Evolutionary conservation across 2,329 filamentous ascomycete species (phyloP), one percentile per base, ranked within the genome.

Genomic region (Exophiala sp.): DNA sequence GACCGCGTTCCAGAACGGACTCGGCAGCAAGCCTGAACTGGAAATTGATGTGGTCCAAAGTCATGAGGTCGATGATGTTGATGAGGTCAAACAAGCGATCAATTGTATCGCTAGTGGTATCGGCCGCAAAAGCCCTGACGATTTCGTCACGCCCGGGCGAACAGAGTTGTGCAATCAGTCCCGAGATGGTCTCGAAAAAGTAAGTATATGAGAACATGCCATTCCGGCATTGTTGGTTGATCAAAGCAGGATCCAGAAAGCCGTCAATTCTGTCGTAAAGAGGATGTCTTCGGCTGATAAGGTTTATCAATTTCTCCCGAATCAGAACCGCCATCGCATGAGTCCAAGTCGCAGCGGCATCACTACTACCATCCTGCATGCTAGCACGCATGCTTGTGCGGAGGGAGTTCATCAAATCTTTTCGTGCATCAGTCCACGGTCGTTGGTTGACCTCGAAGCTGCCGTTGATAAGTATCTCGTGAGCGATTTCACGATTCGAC

Each of bases 301-400:
- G 76, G 24, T 79, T 77, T 36, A 85, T 66, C 20, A 86, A 71
- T 62, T 84, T 84, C 47, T 78, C 78, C 44, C 81, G 77, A 41
- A 86, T 80, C 57, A 85, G 82, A 42, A 84, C 80, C n/a, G 82
- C 83, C 74, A 85, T 84, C n/a, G 81, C 80, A 18, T 82, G 75
- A 12, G 81, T 85, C 83, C 83, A 86, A 14, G 75, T 68, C 3
- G 77, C 75, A 14, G 78, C 48, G 79, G 72, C 14, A 79, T 81
- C 24, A 76, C 72, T 59, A 79, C 78, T 45, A 83, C 80, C 50
- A 79, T 81, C 52, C 65, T 71, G 55, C 78, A 78, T 81, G 84
- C 84, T 61, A 74, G 76, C 46, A 77, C 76, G 63, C 81, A 85
- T 60, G 84, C 76, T 60, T 77, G 75, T 47, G n/a, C 55, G 55